Evolutionary conservation across 805 yeast genomes (phyloP), one percentile per base, ranked within the genome.

Genomic region (Blastobotrys americana): DNA sequence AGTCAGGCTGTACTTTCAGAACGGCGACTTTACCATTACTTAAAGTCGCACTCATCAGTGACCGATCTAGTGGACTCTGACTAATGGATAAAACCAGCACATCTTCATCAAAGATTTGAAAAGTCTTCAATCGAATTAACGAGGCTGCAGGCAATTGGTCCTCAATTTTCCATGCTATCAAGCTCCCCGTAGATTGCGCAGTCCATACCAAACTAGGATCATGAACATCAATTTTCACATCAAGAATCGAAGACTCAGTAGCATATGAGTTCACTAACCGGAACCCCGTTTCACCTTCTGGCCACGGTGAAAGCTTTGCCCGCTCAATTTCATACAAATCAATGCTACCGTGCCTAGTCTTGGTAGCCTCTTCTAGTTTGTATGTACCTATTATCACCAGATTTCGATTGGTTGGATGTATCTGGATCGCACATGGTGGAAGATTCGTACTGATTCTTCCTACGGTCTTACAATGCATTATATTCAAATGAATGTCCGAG

Each of bases 401-500:
- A 0, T 71, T 54, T 3, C 63, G 55, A 36, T 78, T 76, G 0
- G 56, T 47, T 0, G 84, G 83, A 42, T 74, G 76, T 6, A 80
- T 71, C 31, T 81, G 70, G 3, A 90, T 61, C 37, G 85, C 81
- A 60, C 97, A 93, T 1, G 97, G 97, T 1, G 97, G 97, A 2
- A 78, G 66, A 1, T 66, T 61, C 0, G 90, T 45, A 31, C 44
- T 50, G 17, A 39, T 36, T 16, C 41, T 39, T 37, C 33, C 43
- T 23, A 39, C n/a, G n/a, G 20, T 35, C 20, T 17, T 18, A n/a
- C n/a, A n/a, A n/a, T n/a, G n/a, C n/a, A n/a, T n/a, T n/a, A n/a
- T n/a, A n/a, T n/a, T n/a, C n/a, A n/a, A n/a, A n/a, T n/a, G n/a
- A n/a, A n/a, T n/a, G n/a, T n/a, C n/a, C n/a, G n/a, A n/a, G n/a